phyloP scores from a whole-genome alignment of 768 basidiomycete genomes.

The Thelephora ganbajun region DNA sequence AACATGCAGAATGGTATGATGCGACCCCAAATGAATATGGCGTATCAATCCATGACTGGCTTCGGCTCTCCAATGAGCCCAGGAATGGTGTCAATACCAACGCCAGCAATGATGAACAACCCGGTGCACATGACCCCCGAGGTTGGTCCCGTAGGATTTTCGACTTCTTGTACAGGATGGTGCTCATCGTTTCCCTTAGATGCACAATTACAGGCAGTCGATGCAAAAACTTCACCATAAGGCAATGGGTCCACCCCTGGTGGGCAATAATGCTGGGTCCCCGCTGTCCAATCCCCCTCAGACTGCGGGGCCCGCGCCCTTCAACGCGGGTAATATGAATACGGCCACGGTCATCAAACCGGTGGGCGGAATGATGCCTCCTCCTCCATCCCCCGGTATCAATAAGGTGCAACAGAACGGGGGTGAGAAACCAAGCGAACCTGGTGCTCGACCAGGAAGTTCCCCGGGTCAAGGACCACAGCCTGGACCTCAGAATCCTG shows the following conservation, averaged over 20 bases:
- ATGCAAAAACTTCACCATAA: constrained; percentile 21
- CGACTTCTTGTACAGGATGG: not conserved
- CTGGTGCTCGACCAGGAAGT: constrained; percentile 9
- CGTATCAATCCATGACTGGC: constrained; percentile 8
- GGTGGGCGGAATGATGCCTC: constrained; percentile 31
- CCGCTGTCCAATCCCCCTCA: constrained; percentile 13
- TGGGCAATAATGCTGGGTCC: constrained; percentile 24
- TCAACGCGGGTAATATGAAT: not conserved
- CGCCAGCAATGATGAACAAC: constrained; percentile 26
- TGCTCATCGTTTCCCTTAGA: not conserved
- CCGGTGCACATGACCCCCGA: constrained; percentile 19
- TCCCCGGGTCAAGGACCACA: constrained; percentile 10
- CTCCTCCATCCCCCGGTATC: constrained; percentile 33
- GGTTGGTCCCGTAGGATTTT: not conserved
- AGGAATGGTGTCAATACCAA: constrained; percentile 16
- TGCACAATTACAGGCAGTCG: constrained; percentile 19
- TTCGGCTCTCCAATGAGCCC: constrained; percentile 11
- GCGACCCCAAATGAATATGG: constrained; percentile 19
- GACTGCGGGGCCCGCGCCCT: not conserved
- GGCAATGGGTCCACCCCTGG: constrained; percentile 12
- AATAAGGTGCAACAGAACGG: constrained; percentile 10
- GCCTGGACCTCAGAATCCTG: not conserved
- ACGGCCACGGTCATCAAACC: constrained; percentile 14
- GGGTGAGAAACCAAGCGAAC: constrained; percentile 5
- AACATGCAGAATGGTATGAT: constrained; percentile 28